These are phyloP conservation scores for Zelonia costaricensis DNA, from an alignment of 208 protist genomes.

Conservation along the genomic window DNA sequence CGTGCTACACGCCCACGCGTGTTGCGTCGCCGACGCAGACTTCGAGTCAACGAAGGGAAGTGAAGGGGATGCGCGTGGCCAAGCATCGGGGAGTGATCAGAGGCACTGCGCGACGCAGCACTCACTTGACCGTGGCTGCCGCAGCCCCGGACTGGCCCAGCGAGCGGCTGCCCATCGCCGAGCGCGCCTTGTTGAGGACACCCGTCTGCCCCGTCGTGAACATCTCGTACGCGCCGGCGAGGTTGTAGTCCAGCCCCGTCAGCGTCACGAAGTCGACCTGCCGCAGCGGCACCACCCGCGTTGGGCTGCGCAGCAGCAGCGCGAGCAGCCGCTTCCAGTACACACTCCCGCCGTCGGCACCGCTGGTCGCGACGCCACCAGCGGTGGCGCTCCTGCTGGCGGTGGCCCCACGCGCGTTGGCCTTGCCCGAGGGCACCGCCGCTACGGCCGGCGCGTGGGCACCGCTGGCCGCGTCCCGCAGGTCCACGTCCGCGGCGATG, in stretches of 20 bases:
- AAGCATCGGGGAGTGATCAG: too few species aligned
- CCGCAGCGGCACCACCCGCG: conserved; percentile 48
- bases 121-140: too few species aligned
- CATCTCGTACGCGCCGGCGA: conserved; percentile 63
- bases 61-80: too few species aligned
- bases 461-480: not conserved
- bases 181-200: conserved; percentile 42
- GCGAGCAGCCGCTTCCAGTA: conserved; percentile 69
- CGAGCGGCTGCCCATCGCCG: conserved; percentile 16
- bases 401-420: not conserved
- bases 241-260: conserved; percentile 75
- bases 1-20: too few species aligned
- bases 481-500: conserved; percentile 48
- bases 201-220: conserved; percentile 53
- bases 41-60: too few species aligned
- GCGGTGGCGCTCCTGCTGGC: too few species aligned
- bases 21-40: too few species aligned
- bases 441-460: not conserved
- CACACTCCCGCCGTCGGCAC: conserved; percentile 20
- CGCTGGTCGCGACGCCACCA: not conserved
- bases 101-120: too few species aligned
- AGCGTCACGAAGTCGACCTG: conserved; percentile 85
- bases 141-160: not conserved
- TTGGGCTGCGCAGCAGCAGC: conserved; percentile 52
- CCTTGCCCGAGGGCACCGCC: not conserved